Evolutionary conservation across 2,329 filamentous ascomycete genomes (phyloP).

Genomic region (Cytospora paraplurivora): DNA sequence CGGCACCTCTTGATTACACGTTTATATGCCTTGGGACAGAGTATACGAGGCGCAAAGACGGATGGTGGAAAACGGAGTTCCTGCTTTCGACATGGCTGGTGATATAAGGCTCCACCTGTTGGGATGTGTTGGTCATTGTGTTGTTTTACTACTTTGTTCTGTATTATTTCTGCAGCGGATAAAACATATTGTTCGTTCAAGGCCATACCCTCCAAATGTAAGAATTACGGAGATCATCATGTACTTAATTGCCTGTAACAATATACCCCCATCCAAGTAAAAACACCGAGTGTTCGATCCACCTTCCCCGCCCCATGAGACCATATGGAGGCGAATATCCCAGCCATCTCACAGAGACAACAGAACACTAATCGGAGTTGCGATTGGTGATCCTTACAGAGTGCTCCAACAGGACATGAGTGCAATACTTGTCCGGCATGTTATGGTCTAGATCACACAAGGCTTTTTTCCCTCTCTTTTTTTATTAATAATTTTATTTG

Average conservation of each 20-base stretch:
- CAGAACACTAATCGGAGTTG: no score
- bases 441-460: no score
- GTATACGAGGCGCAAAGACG: conserved; percentile 18
- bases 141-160: background rate
- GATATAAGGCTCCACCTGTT: conserved; percentile 19
- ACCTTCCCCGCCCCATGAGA: background rate
- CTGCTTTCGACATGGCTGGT: conserved; percentile 15
- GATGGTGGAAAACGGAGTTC: conserved; percentile 21
- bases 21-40: conserved; percentile 3
- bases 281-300: background rate
- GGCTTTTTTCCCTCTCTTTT: no score
- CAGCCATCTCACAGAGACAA: background rate
- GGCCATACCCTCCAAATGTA: background rate
- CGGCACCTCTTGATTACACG: conserved; percentile 1
- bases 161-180: background rate
- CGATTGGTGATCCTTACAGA: background rate
- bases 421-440: background rate
- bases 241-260: conserved; percentile 20
- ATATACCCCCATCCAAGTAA: conserved; percentile 16
- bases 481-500: no score
- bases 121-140: background rate
- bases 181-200: conserved; percentile 12
- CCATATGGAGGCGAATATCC: background rate
- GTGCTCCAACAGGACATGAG: conserved; percentile 7
- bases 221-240: conserved; percentile 7